Base-by-base conservation (phyloP, 495 filamentous ascomycete genomes). In the Talaromyces nanjingensis region DNA sequence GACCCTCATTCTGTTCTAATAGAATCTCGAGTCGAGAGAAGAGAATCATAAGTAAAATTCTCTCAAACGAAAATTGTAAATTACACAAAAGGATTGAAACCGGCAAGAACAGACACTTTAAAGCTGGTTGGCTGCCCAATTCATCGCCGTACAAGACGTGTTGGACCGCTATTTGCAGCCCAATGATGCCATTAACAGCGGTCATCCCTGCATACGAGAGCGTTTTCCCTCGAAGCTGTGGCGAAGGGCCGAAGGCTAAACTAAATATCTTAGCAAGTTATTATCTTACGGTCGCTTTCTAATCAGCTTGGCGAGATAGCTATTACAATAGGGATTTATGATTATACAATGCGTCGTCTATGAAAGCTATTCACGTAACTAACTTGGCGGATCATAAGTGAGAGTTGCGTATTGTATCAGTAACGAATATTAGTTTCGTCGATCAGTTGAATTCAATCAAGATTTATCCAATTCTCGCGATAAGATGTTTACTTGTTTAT, bases 81-180 rank as follows among this genome's bases (percentile, higher is more conserved):
- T 18, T 49, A 42, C 18, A 20, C 45, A 49, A 33, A 16, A n/a
- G 54, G 54, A 9, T 57, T 33, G 14, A 60, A 20, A 42, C 29
- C 20, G 31, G 57, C 24, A 61, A 16, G 12, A 20, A n/a, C 33
- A 45, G 18, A 61, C 33, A 25, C 42, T 22, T 22, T 34, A 27
- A 42, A 61, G 39, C 24, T 62, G 60, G 59, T 60, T 60, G 59
- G 60, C 60, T 62, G 60, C 60, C 60, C 60, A 34, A 62, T 59
- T 33, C 24, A n/a, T 37, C 2, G 29, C 25, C 24, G 45, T 9
- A 49, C 18, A 20, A 31, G 45, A 61, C 59, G 59, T 61, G 59
- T 61, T 61, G 59, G 59, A 61, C 59, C 18, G 59, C 59, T 27
- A 61, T 61, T 62, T 47, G 60, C 60, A 62, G 60, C 60, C 60